phyloP scores from a whole-genome alignment of 139 green algal species.

The Haematococcus lacustris region DNA sequence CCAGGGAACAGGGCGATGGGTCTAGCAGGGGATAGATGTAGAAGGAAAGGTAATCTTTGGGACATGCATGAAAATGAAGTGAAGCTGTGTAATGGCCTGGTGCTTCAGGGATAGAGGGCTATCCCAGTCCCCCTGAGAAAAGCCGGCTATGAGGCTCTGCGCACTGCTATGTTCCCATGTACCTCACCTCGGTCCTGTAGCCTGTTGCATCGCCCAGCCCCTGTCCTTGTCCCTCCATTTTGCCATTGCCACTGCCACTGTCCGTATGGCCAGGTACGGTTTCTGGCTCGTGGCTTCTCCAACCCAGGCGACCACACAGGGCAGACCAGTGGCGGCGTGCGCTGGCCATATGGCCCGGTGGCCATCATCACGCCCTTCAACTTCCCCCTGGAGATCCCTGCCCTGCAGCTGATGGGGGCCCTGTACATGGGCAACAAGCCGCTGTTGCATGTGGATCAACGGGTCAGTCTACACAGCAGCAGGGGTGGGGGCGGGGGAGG shows the following conservation, averaged over 20 bases:
- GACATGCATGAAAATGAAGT: too few species aligned
- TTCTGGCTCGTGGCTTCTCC: constrained; percentile 78
- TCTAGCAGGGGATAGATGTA: too few species aligned
- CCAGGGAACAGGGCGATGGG: too few species aligned
- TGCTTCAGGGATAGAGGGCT: too few species aligned
- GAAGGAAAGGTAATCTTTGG: too few species aligned
- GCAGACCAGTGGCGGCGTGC: constrained; percentile 71
- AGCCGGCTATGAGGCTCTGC: too few species aligned
- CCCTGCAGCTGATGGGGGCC: constrained; percentile 94
- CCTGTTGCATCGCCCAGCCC: too few species aligned
- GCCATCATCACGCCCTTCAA: constrained; percentile 96
- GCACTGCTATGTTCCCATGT: not conserved
- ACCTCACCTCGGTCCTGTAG: too few species aligned
- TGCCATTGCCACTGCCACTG: not conserved
- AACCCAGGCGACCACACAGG: constrained; percentile 84
- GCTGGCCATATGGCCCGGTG: constrained; percentile 89
- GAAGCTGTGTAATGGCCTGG: too few species aligned
- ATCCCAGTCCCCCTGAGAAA: too few species aligned
- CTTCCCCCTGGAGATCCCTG: constrained; percentile 97
- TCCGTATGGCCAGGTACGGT: constrained; percentile 65
- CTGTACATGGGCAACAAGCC: constrained; percentile 99
- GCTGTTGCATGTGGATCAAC: constrained; percentile 84
- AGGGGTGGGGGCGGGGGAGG: too few species aligned
- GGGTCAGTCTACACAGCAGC: constrained; percentile 54
- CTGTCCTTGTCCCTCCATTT: too few species aligned